These are phyloP conservation scores for Hypoxylon trugodes DNA, from an alignment of 495 filamentous ascomycete genomes.

Conservation along the genomic window DNA sequence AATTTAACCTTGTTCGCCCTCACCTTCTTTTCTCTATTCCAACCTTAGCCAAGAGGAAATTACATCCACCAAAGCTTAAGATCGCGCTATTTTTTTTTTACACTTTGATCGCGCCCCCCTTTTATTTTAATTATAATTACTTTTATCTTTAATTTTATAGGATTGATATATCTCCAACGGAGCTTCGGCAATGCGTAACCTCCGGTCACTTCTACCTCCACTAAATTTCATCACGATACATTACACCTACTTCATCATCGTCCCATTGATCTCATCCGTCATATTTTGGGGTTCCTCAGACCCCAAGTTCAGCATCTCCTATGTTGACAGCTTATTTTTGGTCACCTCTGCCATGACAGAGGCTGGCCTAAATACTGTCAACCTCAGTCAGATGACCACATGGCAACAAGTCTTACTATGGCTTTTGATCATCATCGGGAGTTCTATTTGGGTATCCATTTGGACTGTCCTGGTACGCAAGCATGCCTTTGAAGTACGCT, in stretches of 20 bases:
- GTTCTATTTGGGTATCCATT: conserved; percentile 71
- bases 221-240: conserved; percentile 80
- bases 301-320: conserved; percentile 68
- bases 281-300: conserved; percentile 76
- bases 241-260: conserved; percentile 77
- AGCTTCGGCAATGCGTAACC: conserved; percentile 32
- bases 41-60: conserved; percentile 1
- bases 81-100: not conserved
- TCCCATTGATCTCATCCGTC: conserved; percentile 69
- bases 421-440: conserved; percentile 74
- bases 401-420: conserved; percentile 83
- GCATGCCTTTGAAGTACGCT: conserved; percentile 73
- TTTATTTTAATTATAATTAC: not conserved
- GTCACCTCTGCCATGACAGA: conserved; percentile 82
- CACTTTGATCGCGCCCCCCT: not conserved
- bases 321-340: conserved; percentile 79
- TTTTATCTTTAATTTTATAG: not conserved
- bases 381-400: conserved; percentile 73
- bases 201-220: conserved; percentile 55
- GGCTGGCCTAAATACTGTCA: conserved; percentile 76
- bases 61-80: conserved; percentile 5
- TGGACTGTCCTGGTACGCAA: conserved; percentile 72
- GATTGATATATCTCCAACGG: conserved; percentile 11
- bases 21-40: not conserved
- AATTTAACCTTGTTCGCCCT: not conserved